Evolutionary conservation across 768 basidiomycete species (phyloP), one percentile per base, ranked within the genome.

Genomic region (Tricholoma terreum): DNA sequence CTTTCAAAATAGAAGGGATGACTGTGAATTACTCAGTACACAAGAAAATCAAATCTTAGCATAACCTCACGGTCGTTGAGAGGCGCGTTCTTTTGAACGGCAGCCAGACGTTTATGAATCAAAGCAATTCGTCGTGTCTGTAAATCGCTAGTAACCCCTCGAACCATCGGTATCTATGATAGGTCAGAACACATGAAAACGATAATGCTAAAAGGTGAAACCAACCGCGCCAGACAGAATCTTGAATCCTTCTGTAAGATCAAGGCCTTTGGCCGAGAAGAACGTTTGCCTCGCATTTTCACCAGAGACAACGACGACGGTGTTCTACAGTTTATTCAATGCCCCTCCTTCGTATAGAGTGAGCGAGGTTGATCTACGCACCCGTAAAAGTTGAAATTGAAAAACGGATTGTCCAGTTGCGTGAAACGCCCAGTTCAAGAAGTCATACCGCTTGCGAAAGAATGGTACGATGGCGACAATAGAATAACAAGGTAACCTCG

Each of bases 191-290:
- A 50, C 40, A 58, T 60, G 27, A 57, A 49, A 55, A 58, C 35
- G 65, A 58, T 52, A 57, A 33, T 49, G 55, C 52, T 58, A 61
- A 27, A 45, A 57, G 48, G 60, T 53, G 56, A 52, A 57, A 58
- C 86, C 61, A 68, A 90, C 89, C 55, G 86, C 88, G 51, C 89
- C 89, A 50, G 87, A 88, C 59, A 92, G 79, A 65, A 89, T 81
- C 65, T 84, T 87, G 77, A 89, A 91, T 5, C 88, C 89, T 74
- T 89, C 87, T 40, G 84, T 85, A 51, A 92, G 80, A 70, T 90
- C 87, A 60, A 92, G 81, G 19, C 81, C 81, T 70, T 83, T 84
- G 55, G 86, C 82, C 2, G 79, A 78, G 64, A 90, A 88, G 71
- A 90, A 90, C 3, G 83, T 77, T 55, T 81, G 80, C 55, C 89